Evolutionary conservation across 75 land plant species (phyloP).

Genomic region (Selaginella moellendorffii): DNA sequence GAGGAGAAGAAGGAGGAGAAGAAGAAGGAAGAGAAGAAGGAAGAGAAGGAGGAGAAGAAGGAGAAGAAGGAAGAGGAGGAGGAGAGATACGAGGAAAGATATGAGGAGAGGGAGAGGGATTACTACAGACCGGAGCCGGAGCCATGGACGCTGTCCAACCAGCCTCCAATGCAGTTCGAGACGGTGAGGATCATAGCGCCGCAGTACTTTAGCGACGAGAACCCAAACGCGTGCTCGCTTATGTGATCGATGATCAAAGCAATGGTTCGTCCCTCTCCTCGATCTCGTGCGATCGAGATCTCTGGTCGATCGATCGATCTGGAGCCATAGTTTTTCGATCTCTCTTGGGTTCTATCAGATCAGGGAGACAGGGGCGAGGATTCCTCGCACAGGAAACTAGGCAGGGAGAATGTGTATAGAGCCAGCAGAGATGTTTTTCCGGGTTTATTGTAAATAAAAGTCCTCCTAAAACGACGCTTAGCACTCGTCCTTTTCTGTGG

Average conservation of each 20-base stretch:
- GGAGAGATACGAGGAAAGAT: background rate
- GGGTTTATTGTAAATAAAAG: too few species aligned
- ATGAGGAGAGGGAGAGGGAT: constrained; percentile 5
- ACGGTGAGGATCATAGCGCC: constrained; percentile 7
- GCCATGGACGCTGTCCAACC: background rate
- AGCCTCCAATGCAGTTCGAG: constrained; percentile 1
- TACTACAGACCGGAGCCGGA: background rate
- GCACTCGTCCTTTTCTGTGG: too few species aligned
- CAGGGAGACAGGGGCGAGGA: too few species aligned
- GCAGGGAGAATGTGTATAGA: too few species aligned
- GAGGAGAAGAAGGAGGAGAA: constrained; percentile 9
- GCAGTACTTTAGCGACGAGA: constrained; percentile 7
- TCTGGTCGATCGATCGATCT: too few species aligned
- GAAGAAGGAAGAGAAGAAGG: background rate
- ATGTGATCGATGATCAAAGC: background rate
- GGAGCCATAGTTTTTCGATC: too few species aligned
- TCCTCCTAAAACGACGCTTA: too few species aligned
- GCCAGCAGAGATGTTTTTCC: too few species aligned
- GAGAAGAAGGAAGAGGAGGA: background rate
- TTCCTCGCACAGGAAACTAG: too few species aligned
- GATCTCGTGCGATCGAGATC: too few species aligned
- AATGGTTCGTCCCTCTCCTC: too few species aligned
- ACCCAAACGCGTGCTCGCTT: constrained; percentile 8
- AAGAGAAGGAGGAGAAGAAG: background rate
- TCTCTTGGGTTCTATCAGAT: too few species aligned